Evolutionary conservation across 2,329 filamentous ascomycete species (phyloP), one percentile per base, ranked within the genome.

Genomic region (Penicillium thymicola): DNA sequence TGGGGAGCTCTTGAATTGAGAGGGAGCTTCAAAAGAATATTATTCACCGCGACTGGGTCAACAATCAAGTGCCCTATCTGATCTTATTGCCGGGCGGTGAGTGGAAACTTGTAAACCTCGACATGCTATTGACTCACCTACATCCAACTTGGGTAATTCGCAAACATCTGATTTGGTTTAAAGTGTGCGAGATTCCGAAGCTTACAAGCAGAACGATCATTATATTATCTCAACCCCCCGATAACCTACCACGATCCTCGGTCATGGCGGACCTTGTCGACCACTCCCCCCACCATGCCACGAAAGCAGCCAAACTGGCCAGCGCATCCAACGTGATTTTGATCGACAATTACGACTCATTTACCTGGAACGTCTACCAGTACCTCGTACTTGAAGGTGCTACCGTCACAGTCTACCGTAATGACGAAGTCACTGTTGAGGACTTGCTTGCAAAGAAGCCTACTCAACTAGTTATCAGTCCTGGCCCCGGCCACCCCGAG

Each of bases 291-390:
- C 73, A 70, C 68, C 87, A 96, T 75, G 89, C 90, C 58, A 83
- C 88, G 61, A 87, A 89, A 51, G 87, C 87, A 30, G 80, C 86
- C 51, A 86, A 87, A 36, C 81, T 97, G 51, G 74, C 88, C 25
- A 92, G 87, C 49, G 94, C 94, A 27, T 89, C 89, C 55, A 97
- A 97, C 75, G 83, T 99, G 57, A 84, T 99, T 61, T 82, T 99
- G 62, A 97, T 99, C 69, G 94, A 99, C 81, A 99, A 99, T 77
- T 99, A 97, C 76, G 94, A 99, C 76, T 97, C 94, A 4, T 99
- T 99, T 75, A 97, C 93, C 57, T 99, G 92, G 91, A 99, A 99
- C 71, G 91, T 99, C 57, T 99, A 97, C 75, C 95, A 99, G 75
- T 99, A 99, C 70, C 85, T 99, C 1, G 89, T 93, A 7, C 86